Base-by-base conservation (phyloP, 2,329 filamentous ascomycete genomes). In the Aspergillus brunneoviolaceus region DNA sequence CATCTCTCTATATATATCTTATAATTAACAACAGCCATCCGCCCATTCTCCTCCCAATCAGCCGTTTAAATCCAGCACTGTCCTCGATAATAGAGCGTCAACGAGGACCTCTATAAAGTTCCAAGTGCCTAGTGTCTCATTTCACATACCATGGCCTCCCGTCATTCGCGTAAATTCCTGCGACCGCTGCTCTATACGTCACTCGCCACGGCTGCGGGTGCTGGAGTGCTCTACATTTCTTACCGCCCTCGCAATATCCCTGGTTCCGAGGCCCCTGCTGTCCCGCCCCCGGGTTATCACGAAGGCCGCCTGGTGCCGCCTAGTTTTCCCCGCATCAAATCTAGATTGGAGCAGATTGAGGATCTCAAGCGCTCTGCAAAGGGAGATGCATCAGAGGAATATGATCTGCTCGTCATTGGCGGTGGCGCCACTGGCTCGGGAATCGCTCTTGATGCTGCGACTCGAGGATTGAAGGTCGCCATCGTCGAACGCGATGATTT, bases 401-500 rank as follows among this genome's bases (percentile, higher is more conserved):
- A 93, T 69, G 91, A 94, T 72, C 80, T 95, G 47, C 80, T 94
- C 64, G 81, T 95, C 68, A 91, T 94, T 68, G 90, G 90, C 59
- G 90, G 87, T 64, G 90, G 90, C 65, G 90, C 90, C 14, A 94
- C 91, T 2, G 90, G 90, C 14, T 84, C 90, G 5, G 90, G 90
- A 25, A 91, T 95, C 68, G 90, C 91, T 12, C 84, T 95, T 50
- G 90, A 95, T 76, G 90, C 90, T 39, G 89, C 87, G 23, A 93
- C 90, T 2, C 84, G 90, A 67, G 90, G 90, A 2, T 79, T 94
- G 69, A 91, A 88, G 77, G 90, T 95, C 60, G 90, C 91, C 12
- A 78, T 93, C 54, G 89, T 95, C 16, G 90, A 95, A 78, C 84
- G 90, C 63, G 91, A 94, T 74, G 90, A 95, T 76, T 95, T 94